Evolutionary conservation across 2,329 filamentous ascomycete species (phyloP), one percentile per base, ranked within the genome.

Genomic region (Boeremia lycopersici): DNA sequence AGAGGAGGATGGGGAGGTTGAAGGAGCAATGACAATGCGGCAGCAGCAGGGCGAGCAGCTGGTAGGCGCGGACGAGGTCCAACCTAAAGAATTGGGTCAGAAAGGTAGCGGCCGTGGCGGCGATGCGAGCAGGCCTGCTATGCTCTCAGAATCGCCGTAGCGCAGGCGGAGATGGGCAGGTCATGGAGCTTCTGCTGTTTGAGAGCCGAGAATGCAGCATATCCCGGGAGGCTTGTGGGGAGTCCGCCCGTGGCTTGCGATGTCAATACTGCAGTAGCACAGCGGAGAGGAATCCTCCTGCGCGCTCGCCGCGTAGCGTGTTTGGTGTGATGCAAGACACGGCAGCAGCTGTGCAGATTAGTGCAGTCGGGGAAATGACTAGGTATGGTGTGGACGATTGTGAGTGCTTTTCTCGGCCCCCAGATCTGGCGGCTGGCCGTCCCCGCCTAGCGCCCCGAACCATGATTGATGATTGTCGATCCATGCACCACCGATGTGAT

Each of bases 161-260:
- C 40, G 46, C 52, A 46, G 41, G 36, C 46, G 19, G 29, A 33
- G 46, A 47, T 42, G 52, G 30, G n/a, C 68, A 70, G 65, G 68
- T 67, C 65, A 58, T 70, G 71, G 68, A 70, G 69, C 69, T 67
- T 63, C 67, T 68, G 61, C 64, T 68, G 68, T 72, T 68, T 71
- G 69, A 72, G 71, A 69, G 61, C 64, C 67, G 68, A 69, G 51
- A 46, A 62, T 60, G 64, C 61, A 64, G 61, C 57, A 36, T 44
- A 53, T 52, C 60, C 63, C 46, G 63, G 65, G 56, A 58, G 57
- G 58, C n/a, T 25, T 55, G 46, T 63, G 56, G 57, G 60, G 59
- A 60, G 61, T 63, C 64, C 63, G 46, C 39, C 41, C 17, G 47
- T 47, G 52, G 52, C 52, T 23, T 45, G 57, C 60, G 56, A 62